phyloP scores from a whole-genome alignment of 306 rosid species.

The Datisca glomerata region DNA sequence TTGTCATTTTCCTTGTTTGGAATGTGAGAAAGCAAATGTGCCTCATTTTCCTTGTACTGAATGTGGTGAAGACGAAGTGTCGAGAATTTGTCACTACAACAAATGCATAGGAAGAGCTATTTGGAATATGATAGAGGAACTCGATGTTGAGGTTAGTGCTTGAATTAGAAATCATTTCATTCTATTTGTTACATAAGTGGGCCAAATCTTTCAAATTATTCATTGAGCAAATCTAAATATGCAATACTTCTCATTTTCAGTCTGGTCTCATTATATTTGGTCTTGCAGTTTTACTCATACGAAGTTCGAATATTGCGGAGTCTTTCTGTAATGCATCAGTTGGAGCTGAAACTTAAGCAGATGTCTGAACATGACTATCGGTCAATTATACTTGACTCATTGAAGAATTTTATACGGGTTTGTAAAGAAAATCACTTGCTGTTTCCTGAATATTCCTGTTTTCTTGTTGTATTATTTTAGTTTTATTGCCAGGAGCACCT shows the following conservation, averaged over 20 bases:
- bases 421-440: neutral
- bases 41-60: no score
- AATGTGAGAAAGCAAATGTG: no score
- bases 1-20: no score
- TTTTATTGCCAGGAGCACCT: constrained; percentile 35
- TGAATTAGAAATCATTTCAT: neutral
- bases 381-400: neutral
- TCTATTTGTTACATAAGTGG: no score
- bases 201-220: no score
- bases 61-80: no score
- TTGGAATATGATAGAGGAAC: no score
- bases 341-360: neutral
- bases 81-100: no score
- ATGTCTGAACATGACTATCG: neutral
- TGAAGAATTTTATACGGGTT: neutral
- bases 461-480: neutral
- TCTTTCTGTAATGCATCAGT: neutral
- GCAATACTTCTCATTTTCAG: neutral
- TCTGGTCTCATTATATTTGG: neutral
- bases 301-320: neutral
- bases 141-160: neutral
- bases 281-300: neutral
- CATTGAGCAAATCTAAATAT: no score
- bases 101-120: no score
- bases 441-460: neutral